phyloP scores from a whole-genome alignment of 352 stramenopile species.

The Phytophthora cactorum region DNA sequence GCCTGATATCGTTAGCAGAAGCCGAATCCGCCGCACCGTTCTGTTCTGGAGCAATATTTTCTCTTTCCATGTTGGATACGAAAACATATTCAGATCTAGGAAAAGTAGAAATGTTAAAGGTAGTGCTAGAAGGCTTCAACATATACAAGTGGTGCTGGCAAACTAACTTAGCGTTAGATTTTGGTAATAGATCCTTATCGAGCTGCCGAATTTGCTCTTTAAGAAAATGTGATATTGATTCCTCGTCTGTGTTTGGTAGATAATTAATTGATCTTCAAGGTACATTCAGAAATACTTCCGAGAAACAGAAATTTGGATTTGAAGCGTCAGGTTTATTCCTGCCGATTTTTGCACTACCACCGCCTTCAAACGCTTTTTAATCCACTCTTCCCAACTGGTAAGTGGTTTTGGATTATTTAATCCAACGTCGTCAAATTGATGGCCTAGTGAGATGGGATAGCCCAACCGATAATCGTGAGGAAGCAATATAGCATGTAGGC shows the following conservation, averaged over 20 bases:
- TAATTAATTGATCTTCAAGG: background rate
- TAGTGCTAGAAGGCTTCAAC: background rate
- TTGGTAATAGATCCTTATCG: background rate
- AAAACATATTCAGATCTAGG: background rate
- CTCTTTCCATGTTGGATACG: background rate
- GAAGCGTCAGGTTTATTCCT: background rate
- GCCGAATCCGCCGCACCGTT: background rate
- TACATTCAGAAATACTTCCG: background rate
- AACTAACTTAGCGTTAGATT: background rate
- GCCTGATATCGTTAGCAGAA: background rate
- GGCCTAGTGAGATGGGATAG: too few relatives aligned
- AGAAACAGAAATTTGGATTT: background rate
- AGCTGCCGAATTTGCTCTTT: background rate
- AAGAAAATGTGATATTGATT: background rate
- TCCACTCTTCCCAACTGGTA: background rate
- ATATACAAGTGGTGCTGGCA: background rate
- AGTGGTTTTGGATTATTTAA: too few relatives aligned
- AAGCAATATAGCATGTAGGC: too few relatives aligned
- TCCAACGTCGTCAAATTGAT: background rate
- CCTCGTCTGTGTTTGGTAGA: background rate
- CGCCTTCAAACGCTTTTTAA: background rate
- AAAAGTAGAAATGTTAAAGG: background rate
- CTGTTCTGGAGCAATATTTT: background rate
- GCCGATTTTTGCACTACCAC: background rate
- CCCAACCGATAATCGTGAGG: too few relatives aligned